Conservation (phyloP, 140 eudicot genomes). For the Artemisia princeps region DNA sequence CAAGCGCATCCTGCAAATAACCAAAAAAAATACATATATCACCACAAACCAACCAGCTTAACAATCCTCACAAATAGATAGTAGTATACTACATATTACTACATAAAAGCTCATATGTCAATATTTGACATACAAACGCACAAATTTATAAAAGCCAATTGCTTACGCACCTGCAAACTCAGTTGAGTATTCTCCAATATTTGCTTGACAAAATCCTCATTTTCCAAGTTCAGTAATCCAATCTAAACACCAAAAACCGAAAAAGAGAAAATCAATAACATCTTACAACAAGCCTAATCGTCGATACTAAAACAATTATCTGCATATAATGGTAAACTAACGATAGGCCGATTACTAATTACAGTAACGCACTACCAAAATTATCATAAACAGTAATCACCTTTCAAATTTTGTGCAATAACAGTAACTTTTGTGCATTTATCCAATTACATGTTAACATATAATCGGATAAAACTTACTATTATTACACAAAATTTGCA, state of each 20-base stretch:
- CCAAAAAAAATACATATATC: not conserved
- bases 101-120: not conserved
- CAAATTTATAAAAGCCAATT: not conserved
- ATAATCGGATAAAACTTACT: too few species aligned
- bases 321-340: too few species aligned
- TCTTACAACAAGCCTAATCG: not conserved
- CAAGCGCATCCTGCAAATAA: slow-evolving; percentile 59
- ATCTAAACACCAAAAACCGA: slow-evolving; percentile 37
- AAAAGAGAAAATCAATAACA: not conserved
- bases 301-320: not conserved
- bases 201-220: slow-evolving; percentile 66
- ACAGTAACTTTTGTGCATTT: too few species aligned
- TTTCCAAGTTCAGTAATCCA: slow-evolving; percentile 84
- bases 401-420: too few species aligned
- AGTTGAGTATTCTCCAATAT: slow-evolving; percentile 56
- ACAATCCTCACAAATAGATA: too few species aligned
- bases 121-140: not conserved
- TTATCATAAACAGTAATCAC: too few species aligned
- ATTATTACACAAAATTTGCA: too few species aligned
- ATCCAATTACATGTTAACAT: too few species aligned
- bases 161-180: slow-evolving; percentile 63
- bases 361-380: too few species aligned
- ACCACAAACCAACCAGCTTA: too few species aligned
- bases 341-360: too few species aligned
- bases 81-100: not conserved